Evolutionary conservation across 176 grass and related monocot genomes (phyloP), one percentile per base, ranked within the genome.

Genomic region (Themeda triandra): DNA sequence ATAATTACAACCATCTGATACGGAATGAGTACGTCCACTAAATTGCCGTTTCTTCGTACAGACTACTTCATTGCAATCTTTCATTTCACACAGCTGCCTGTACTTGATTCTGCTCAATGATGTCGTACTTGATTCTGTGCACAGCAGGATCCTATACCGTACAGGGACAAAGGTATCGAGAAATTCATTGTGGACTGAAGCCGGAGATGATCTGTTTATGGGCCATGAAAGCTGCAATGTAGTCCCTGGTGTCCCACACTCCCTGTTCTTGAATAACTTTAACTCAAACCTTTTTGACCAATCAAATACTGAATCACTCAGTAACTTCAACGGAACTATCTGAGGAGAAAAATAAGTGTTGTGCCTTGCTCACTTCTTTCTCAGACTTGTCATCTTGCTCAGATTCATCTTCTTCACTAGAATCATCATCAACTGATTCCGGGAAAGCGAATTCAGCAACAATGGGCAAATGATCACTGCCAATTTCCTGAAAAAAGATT

Each of bases 401-500:
- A 7, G 42, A 51, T 8, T 79, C 44, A 23, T 86, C 62, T 66
- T 77, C 83, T 53, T 73, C 17, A 8, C 69, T 25, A 1, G 77
- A 81, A 44, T 69, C 65, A 44, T 75, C 69, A 8, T 63, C 42
- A 10, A 4, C 77, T 8, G 32, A 31, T 72, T 84, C 76, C 9
- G 45, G 76, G 85, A 98, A 98, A 71, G 87, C 6, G 18, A 98
- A 95, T 85, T 95, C 96, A 83, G 93, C 89, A 62, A 93, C 69
- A 74, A 95, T 86, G 35, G 93, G 84, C 80, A 98, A 82, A 80
- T 95, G 96, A 32, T 98, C 96, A 21, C 96, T 95, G 51, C 96
- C 93, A 10, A 93, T 90, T 78, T 95, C 93, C 93, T 98, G 88
- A n/a, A n/a, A 35, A 35, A 41, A 41, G 13, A 42, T 75, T 76